Conservation (phyloP, 2,329 filamentous ascomycete species). For the Penicillium sp. region DNA sequence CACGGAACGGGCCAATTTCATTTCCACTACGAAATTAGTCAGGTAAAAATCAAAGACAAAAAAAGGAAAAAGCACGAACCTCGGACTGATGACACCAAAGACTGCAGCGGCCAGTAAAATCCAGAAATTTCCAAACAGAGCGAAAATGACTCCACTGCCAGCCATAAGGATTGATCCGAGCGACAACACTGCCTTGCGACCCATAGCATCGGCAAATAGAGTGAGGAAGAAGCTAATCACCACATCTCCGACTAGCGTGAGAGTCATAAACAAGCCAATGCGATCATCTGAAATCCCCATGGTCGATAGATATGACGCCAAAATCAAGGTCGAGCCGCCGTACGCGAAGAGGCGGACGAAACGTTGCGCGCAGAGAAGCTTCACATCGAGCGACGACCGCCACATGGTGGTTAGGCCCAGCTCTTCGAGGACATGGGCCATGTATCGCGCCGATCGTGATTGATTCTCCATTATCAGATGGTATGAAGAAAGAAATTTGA, state of each 20-base stretch:
- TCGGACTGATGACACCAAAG: constrained; percentile 60
- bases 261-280: constrained; percentile 64
- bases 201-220: constrained; percentile 58
- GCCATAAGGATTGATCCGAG: constrained; percentile 57
- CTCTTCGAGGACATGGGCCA: constrained; percentile 26
- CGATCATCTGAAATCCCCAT: constrained; percentile 55
- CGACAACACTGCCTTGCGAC: constrained; percentile 54
- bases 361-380: constrained; percentile 41
- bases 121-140: constrained; percentile 57
- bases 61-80: constrained; percentile 26
- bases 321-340: constrained; percentile 58
- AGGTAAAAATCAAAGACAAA: neutral
- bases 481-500: neutral
- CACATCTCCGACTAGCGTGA: constrained; percentile 62
- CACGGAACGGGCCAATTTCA: constrained; percentile 66
- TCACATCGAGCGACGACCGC: constrained; percentile 37
- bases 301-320: constrained; percentile 60
- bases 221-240: constrained; percentile 57
- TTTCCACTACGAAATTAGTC: constrained; percentile 45
- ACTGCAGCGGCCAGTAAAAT: constrained; percentile 57
- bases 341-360: constrained; percentile 62
- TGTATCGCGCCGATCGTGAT: constrained; percentile 3
- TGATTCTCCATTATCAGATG: neutral
- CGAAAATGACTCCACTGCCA: constrained; percentile 55
- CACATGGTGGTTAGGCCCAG: constrained; percentile 39